Base-by-base conservation (phyloP, 2,329 filamentous ascomycete genomes). In the Cercospora citrullina region DNA sequence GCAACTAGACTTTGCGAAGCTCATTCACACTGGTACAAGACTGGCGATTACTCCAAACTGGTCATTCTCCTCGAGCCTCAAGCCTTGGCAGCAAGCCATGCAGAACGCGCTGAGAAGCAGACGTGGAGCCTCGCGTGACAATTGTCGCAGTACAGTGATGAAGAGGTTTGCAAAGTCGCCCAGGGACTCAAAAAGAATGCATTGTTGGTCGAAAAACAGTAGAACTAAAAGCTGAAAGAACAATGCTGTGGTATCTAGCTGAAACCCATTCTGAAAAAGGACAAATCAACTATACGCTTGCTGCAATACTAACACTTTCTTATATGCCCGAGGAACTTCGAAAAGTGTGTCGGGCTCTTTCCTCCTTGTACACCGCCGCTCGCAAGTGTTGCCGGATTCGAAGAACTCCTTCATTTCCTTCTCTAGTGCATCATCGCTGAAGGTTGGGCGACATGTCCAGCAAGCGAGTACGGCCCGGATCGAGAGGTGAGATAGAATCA, bases 381-480 rank as follows among this genome's bases (percentile, higher is more conserved):
- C 23, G 6, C 21, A 16, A 58, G 23, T 51, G 18, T 26, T 51
- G 21, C 5, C 18, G 21, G 23, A 30, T 1, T 28, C 53, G 53
- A 57, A 57, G 23, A 31, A 16, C 53, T 42, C 18, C 39, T 30
- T 58, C 39, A n/a, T 51, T 53, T 36, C 21, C 10, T 21, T 8
- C 10, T 14, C 58, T 61, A 23, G n/a, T 51, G 9, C 42, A 48
- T 63, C 39, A 61, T 57, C 51, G 30, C 23, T 36, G 16, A 30
- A 60, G 23, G 23, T 31, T 39, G n/a, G 45, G 28, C 26, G 42
- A 60, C 53, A 60, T 30, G 26, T 60, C 55, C 10, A 60, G 21
- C 63, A 65, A 31, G 39, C 55, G 63, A 26, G 33, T 10, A n/a
- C 28, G 63, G 21, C 53, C 63, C n/a, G 55, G 65, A 55, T 64